Percentiles rank a stretch among this genome's conserved stretches.
phyloP scores from a whole-genome alignment of 768 basidiomycete species.

The Favolaschia claudopus region DNA sequence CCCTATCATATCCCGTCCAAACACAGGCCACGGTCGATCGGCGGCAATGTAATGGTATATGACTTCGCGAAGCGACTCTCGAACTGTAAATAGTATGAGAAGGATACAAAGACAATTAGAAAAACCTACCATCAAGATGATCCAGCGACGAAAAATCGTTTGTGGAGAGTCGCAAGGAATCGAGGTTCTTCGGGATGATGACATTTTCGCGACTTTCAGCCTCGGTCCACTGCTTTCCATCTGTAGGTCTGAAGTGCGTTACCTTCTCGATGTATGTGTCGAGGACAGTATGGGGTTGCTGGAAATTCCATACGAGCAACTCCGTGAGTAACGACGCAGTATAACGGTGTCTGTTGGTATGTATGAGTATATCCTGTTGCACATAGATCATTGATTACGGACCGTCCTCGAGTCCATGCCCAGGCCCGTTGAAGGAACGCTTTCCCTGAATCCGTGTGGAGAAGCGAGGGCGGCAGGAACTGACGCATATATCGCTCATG shows the following conservation, averaged over 20 bases:
- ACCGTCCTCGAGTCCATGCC: constrained; percentile 23
- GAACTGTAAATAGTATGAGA: too few relatives aligned
- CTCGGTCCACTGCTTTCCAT: not conserved
- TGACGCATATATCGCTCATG: constrained; percentile 8
- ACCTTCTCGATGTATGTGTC: not conserved
- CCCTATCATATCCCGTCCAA: too few relatives aligned
- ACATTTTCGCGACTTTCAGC: not conserved
- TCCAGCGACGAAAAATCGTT: too few relatives aligned
- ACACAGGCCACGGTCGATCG: too few relatives aligned
- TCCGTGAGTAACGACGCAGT: constrained; percentile 12
- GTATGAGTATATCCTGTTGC: not conserved
- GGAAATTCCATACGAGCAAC: not conserved
- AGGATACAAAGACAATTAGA: too few relatives aligned
- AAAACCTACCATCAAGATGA: too few relatives aligned
- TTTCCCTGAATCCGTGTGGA: not conserved
- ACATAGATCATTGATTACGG: not conserved
- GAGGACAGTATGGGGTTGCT: not conserved
- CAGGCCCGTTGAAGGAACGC: constrained; percentile 7
- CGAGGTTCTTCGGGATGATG: too few relatives aligned
- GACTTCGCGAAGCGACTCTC: too few relatives aligned
- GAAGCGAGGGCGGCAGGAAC: constrained; percentile 13
- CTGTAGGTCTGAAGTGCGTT: not conserved
- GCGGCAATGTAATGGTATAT: too few relatives aligned
- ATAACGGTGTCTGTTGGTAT: constrained; percentile 17
- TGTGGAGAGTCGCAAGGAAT: too few relatives aligned